These are phyloP conservation scores for Chondrus crispus DNA, from an alignment of 23 red algal genomes.

Conservation along the genomic window DNA sequence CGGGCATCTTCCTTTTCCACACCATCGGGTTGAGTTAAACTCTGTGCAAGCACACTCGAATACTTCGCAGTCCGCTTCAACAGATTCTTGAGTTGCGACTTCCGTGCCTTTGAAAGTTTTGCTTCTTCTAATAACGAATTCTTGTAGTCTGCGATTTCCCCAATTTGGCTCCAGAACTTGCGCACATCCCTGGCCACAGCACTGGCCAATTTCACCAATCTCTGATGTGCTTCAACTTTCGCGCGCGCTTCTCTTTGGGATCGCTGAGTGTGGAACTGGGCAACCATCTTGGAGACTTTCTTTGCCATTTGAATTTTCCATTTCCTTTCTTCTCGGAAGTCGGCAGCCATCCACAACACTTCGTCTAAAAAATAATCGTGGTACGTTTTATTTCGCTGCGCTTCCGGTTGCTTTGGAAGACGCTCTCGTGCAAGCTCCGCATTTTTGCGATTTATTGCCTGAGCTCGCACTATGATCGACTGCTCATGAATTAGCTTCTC, in stretches of 20 bases:
- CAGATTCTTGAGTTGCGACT: constrained; percentile 47
- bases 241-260: constrained; percentile 29
- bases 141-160: constrained; percentile 44
- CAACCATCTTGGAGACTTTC: constrained; percentile 49
- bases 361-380: constrained; percentile 93
- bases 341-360: constrained; percentile 80
- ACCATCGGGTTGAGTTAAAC: too few relatives aligned
- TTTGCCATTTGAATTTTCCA: constrained; percentile 77
- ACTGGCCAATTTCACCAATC: constrained; percentile 27
- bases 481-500: constrained; percentile 72
- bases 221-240: constrained; percentile 37
- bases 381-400: constrained; percentile 80
- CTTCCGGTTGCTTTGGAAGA: constrained; percentile 93
- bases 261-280: constrained; percentile 47
- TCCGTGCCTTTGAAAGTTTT: constrained; percentile 12
- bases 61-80: constrained; percentile 55
- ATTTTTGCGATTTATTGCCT: constrained; percentile 91
- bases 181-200: constrained; percentile 67
- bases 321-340: constrained; percentile 89
- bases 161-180: constrained; percentile 89
- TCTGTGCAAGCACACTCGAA: constrained; percentile 46
- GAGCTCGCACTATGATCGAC: constrained; percentile 66
- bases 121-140: constrained; percentile 21
- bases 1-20: background rate
- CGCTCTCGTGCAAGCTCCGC: constrained; percentile 79